phyloP scores from a whole-genome alignment of 306 rosid species.

The Inga oerstediana region DNA sequence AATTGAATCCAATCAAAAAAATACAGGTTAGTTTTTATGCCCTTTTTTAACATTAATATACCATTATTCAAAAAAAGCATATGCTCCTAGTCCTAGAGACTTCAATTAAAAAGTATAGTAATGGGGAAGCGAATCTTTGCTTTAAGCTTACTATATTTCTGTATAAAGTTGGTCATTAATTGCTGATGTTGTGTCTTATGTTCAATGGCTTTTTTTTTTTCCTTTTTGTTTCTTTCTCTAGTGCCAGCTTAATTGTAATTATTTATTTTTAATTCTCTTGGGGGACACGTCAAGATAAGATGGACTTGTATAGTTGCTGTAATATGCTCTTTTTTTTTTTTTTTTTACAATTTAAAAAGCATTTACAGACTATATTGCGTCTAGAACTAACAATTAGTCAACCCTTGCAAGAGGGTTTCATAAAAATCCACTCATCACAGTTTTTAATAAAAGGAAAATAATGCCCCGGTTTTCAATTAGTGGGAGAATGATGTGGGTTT shows the following conservation, averaged over 20 bases:
- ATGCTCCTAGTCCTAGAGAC: slow-evolving; percentile 1
- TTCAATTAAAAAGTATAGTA: not conserved
- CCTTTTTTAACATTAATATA: not conserved
- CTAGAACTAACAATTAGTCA: slow-evolving; percentile 37
- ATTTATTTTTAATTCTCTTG: not conserved
- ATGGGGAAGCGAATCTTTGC: slow-evolving; percentile 16
- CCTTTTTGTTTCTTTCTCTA: not conserved
- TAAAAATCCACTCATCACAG: not conserved
- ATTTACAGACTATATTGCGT: slow-evolving; percentile 12
- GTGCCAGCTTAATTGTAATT: not conserved
- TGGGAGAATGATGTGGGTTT: not conserved
- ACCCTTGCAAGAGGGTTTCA: slow-evolving; percentile 32
- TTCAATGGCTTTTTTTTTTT: not conserved
- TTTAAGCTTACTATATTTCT: not conserved
- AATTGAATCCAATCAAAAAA: not conserved
- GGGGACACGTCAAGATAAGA: not conserved
- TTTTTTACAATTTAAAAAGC: not conserved
- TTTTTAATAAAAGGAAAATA: not conserved
- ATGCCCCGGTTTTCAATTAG: slow-evolving; percentile 19
- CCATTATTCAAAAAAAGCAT: not conserved
- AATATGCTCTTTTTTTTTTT: not conserved
- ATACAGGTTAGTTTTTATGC: not conserved
- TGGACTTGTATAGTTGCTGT: slow-evolving; percentile 1
- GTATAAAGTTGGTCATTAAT: slow-evolving; percentile 12
- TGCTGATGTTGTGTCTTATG: not conserved